Evolutionary conservation across 2,329 filamentous ascomycete genomes (phyloP), one percentile per base, ranked within the genome.

Genomic region (Phoma sp.): DNA sequence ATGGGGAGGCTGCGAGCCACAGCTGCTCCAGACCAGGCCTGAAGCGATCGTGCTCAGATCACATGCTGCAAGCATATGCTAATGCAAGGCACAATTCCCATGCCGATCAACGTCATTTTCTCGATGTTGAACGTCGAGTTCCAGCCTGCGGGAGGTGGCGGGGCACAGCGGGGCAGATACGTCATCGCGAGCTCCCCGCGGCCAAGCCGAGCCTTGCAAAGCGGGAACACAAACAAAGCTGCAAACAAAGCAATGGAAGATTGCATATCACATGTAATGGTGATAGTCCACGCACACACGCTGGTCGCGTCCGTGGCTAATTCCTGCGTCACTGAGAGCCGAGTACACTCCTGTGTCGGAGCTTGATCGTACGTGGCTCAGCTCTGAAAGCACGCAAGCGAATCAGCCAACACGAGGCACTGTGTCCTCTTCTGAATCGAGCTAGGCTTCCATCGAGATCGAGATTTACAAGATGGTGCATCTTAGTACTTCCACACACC

Each of bases 21-120:
- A 47, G 37, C 25, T 50, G 52, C 41, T 55, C 52, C 52, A 46
- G 52, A 47, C 52, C 52, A 38, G 36, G 46, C 52, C 41, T 49
- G 52, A 50, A 55, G 50, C 52, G 46, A 47, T 13, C 22, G 47
- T 23, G 36, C 30, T 41, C 46, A 47, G 30, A 55, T 56, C 53
- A 56, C 53, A 56, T 56, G 53, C 47, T 44, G 53, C 33, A 56
- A 32, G 38, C 42, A 51, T 51, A n/a, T 43, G 39, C 52, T 55
- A 50, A 55, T 50, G 47, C 47, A 50, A 55, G 47, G 52, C 52
- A 56, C 53, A 51, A 56, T 35, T 56, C 32, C 47, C 47, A 55
- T 55, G 52, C 41, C 41, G 52, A 55, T 55, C 52, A 25, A 46
- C 52, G 52, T 55, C 52, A 55, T 55, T 55, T 55, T 18, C 36